phyloP scores from a whole-genome alignment of 1,284 basidiomycete genomes.

The Rhodotorula sp. region DNA sequence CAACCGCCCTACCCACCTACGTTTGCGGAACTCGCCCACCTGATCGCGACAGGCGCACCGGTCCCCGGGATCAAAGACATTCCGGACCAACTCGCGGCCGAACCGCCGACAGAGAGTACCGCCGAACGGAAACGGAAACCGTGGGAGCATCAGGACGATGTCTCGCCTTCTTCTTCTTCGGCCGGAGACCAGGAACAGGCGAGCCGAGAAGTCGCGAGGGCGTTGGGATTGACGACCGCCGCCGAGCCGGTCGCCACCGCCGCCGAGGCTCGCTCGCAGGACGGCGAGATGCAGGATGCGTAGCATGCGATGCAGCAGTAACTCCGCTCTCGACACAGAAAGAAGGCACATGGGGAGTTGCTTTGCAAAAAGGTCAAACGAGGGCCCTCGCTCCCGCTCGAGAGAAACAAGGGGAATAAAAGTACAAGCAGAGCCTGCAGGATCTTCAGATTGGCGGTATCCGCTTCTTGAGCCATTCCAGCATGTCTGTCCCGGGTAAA shows the following conservation, averaged over 20 bases:
- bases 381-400: too few relatives aligned
- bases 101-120: slow-evolving; percentile 26
- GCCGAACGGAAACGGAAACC: slow-evolving; percentile 33
- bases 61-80: slow-evolving; percentile 43
- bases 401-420: background rate
- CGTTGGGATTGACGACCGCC: too few relatives aligned
- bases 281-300: background rate
- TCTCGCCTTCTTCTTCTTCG: background rate
- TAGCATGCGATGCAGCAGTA: background rate
- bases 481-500: background rate
- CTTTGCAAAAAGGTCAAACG: too few relatives aligned
- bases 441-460: background rate
- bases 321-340: too few relatives aligned
- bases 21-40: slow-evolving; percentile 41
- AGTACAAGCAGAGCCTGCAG: background rate
- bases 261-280: background rate
- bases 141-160: slow-evolving; percentile 36
- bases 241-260: too few relatives aligned
- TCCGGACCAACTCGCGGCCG: slow-evolving; percentile 39
- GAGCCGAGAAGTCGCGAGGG: too few relatives aligned
- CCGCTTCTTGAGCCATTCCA: slow-evolving; percentile 1
- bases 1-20: slow-evolving; percentile 41
- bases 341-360: too few relatives aligned
- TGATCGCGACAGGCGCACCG: slow-evolving; percentile 41
- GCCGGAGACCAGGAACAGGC: too few relatives aligned